phyloP scores from a whole-genome alignment of 2,329 filamentous ascomycete species.

The Penicillium sp. region DNA sequence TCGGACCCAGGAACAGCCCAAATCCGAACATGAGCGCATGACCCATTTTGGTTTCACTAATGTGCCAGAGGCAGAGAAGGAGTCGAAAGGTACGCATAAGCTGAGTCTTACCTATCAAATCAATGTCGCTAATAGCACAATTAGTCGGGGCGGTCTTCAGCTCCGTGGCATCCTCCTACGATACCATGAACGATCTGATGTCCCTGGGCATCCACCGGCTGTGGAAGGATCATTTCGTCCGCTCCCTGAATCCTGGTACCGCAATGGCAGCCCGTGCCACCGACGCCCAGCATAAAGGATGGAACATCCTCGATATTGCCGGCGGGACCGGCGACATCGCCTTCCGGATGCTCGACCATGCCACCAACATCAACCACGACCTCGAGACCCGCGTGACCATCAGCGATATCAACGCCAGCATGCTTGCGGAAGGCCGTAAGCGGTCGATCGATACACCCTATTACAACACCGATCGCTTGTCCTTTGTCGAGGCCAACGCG shows the following conservation, averaged over 20 bases:
- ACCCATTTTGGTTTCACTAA: constrained; percentile 92
- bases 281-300: constrained; percentile 43
- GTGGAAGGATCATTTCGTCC: constrained; percentile 97
- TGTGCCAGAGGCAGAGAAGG: constrained; percentile 73
- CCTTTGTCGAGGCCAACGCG: constrained; percentile 86
- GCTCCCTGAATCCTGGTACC: constrained; percentile 76
- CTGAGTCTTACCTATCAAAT: neutral
- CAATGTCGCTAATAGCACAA: constrained; percentile 2
- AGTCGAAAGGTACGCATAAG: constrained; percentile 51
- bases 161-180: constrained; percentile 89
- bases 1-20: constrained; percentile 37
- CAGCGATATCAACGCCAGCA: constrained; percentile 91
- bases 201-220: constrained; percentile 92
- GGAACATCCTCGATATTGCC: constrained; percentile 87
- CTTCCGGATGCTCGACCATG: constrained; percentile 88
- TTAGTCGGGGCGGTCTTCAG: constrained; percentile 83
- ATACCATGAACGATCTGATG: constrained; percentile 99
- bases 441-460: constrained; percentile 62
- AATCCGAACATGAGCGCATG: constrained; percentile 49
- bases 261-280: constrained; percentile 35
- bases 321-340: constrained; percentile 97
- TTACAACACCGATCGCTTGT: constrained; percentile 49
- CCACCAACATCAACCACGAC: constrained; percentile 73
- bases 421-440: constrained; percentile 83
- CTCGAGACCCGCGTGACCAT: constrained; percentile 77